Percentiles rank a stretch among this genome's conserved stretches.
These are phyloP conservation scores for Straminergon stramineum DNA, from an alignment of 225 moss, liverwort and hornwort species.

Conservation along the genomic window DNA sequence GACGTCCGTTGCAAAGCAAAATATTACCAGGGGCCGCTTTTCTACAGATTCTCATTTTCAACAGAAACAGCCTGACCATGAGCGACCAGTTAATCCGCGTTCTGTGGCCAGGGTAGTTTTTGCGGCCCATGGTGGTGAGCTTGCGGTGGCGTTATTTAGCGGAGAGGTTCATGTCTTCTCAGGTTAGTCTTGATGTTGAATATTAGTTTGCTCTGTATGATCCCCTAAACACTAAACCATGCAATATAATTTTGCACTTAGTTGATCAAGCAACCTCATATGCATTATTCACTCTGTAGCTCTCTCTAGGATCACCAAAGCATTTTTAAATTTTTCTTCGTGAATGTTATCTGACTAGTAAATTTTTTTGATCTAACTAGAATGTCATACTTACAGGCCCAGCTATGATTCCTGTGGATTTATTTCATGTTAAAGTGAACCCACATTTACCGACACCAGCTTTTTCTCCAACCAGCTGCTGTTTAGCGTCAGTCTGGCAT, in stretches of 20 bases:
- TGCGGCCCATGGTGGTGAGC: constrained; percentile 79
- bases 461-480: constrained; percentile 93
- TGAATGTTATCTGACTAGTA: background rate
- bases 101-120: constrained; percentile 56
- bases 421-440: constrained; percentile 47
- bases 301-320: background rate
- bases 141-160: constrained; percentile 55
- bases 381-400: constrained; percentile 27
- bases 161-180: constrained; percentile 86
- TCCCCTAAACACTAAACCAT: background rate
- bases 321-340: background rate
- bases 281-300: background rate
- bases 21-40: constrained; percentile 33
- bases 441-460: constrained; percentile 65
- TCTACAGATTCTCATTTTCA: background rate
- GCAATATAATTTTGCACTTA: background rate
- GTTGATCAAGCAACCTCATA: background rate
- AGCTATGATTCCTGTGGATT: constrained; percentile 52
- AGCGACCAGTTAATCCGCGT: constrained; percentile 67
- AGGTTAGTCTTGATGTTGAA: constrained; percentile 23
- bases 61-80: constrained; percentile 16
- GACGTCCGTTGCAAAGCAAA: constrained; percentile 60
- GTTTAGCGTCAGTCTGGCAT: constrained; percentile 85
- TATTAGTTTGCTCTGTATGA: background rate
- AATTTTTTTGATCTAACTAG: background rate